Percentiles rank a stretch among this genome's conserved stretches.
Conservation (phyloP, 257 asterid genomes). For the Ballota nigra region DNA sequence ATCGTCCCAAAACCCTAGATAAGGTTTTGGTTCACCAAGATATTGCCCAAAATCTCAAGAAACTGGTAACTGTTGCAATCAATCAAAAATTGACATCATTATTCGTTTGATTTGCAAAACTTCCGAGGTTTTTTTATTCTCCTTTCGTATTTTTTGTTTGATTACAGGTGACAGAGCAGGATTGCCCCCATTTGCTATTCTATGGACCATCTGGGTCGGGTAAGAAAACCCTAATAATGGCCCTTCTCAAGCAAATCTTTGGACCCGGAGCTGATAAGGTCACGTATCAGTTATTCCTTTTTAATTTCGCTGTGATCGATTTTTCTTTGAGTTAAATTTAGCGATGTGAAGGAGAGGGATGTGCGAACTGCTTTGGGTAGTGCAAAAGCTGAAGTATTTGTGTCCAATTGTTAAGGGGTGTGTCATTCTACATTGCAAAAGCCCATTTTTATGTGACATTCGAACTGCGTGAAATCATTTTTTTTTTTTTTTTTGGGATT, state of each 20-base stretch:
- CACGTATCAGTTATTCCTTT: neutral
- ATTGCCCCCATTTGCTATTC: conserved; percentile 94
- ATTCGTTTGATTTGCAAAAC: neutral
- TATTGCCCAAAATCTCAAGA: conserved; percentile 84
- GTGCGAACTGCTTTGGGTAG: neutral
- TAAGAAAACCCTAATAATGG: conserved; percentile 96
- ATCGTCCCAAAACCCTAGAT: conserved; percentile 95
- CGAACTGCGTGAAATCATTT: neutral
- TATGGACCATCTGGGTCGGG: conserved; percentile 97
- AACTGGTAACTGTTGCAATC: conserved; percentile 50
- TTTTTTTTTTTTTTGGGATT: neutral
- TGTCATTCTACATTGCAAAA: neutral
- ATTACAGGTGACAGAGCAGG: conserved; percentile 79
- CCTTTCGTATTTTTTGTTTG: neutral
- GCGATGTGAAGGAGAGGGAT: neutral
- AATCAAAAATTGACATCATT: neutral
- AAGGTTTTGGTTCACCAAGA: conserved; percentile 75
- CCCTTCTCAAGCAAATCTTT: conserved; percentile 88
- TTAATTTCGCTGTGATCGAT: neutral
- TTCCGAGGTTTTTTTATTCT: conserved; percentile 6
- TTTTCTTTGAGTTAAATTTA: conserved; percentile 3
- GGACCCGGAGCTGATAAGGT: conserved; percentile 97
- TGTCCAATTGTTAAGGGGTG: neutral
- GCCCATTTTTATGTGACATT: neutral
- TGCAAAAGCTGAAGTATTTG: neutral